Base-by-base conservation (phyloP, 345 rosid genomes). In the Syzygium oleosum region DNA sequence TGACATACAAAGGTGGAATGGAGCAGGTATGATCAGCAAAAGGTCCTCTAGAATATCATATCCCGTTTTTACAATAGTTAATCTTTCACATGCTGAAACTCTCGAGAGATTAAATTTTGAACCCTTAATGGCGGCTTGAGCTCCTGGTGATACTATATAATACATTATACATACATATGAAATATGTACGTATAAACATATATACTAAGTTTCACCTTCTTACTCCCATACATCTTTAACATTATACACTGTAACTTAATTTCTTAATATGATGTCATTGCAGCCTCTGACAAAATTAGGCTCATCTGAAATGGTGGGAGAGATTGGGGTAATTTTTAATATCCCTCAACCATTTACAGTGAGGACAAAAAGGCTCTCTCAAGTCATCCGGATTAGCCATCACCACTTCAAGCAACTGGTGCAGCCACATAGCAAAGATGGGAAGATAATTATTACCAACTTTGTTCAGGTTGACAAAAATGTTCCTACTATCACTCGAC, bases 271-370 rank as follows among this genome's bases (percentile, higher is more conserved):
- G 19, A 41, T 31, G 63, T 83, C 83, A 19, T 86, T 87, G 88
- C 93, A 97, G 98, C 63, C 91, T 87, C 89, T 96, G 91, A 90
- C 93, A 34, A 94, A 93, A 91, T 92, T 95, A 91, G 98, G 94
- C 87, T 86, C 96, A 12, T 92, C 94, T 73, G 94, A 93, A 46
- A 90, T 98, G 94, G 95, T 94, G 77, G 99, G 99, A 90, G 99
- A 97, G 88, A 93, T 97, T 85, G 99, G 98, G 58, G 99, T 97
- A 65, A 78, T 96, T 29, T 96, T 97, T 93, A 97, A 97, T 89
- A 91, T 95, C 89, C 99, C 98, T 54, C 99, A 97, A 88, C 99
- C 99, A 55, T 94, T 91, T 88, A 92, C 92, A 23, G 90, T 95
- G 88, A 92, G 98, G 89, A 97, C 99, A 65, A 93, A 91, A 84